phyloP scores from a whole-genome alignment of 2,329 filamentous ascomycete genomes.

The Alternaria sp. region DNA sequence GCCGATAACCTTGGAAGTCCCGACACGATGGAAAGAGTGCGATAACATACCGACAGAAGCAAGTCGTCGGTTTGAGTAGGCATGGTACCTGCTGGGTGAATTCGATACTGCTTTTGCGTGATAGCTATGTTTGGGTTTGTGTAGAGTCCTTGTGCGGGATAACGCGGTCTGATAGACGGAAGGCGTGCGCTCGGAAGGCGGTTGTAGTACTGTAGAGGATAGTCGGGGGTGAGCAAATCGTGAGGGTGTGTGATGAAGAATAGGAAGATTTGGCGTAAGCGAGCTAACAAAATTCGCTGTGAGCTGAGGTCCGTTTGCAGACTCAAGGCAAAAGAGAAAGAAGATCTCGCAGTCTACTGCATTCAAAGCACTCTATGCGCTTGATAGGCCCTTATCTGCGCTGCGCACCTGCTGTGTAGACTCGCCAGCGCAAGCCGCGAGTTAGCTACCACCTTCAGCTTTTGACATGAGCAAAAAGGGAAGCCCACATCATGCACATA shows the following conservation, averaged over 20 bases:
- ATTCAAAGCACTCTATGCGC: background rate
- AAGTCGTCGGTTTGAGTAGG: slow-evolving; percentile 32
- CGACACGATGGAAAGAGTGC: background rate
- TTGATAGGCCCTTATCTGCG: background rate
- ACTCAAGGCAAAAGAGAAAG: background rate
- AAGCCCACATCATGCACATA: background rate
- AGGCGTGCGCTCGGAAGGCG: background rate
- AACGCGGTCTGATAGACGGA: background rate
- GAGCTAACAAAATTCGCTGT: fast-evolving
- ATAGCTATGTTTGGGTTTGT: background rate
- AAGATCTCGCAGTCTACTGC: background rate
- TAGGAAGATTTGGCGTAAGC: background rate
- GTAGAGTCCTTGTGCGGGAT: background rate
- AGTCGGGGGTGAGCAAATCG: background rate
- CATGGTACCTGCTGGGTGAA: slow-evolving; percentile 16
- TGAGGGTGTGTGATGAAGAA: background rate
- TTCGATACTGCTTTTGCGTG: background rate
- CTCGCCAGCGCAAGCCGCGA: background rate
- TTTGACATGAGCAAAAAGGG: background rate
- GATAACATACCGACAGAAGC: slow-evolving; percentile 33
- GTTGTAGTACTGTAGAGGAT: background rate
- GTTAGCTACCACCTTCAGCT: background rate
- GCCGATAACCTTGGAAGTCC: background rate
- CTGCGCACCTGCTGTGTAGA: background rate
- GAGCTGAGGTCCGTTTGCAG: background rate